A percentile compares a stretch with the other conserved stretches of the same genome.
These are phyloP conservation scores for Talaromyces pinophilus DNA, from an alignment of 2,329 filamentous ascomycete species.

Conservation along the genomic window DNA sequence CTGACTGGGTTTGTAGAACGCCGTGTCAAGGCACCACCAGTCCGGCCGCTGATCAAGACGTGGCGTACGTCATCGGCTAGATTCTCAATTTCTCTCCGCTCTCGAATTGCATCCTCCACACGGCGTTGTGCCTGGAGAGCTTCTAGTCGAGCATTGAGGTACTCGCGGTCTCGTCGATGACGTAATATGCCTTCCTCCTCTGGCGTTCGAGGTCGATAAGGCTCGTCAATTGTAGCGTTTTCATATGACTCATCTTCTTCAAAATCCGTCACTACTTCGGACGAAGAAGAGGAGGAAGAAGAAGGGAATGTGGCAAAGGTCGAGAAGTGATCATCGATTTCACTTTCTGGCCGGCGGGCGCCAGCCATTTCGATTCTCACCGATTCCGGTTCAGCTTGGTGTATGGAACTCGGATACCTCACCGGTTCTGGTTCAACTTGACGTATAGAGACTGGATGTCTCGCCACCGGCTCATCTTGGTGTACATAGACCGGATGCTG, in stretches of 20 bases:
- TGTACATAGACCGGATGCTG: neutral
- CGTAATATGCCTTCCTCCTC: neutral
- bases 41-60: neutral
- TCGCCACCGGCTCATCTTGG: neutral
- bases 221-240: neutral
- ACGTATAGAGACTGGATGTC: constrained; percentile 1
- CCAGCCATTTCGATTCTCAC: neutral
- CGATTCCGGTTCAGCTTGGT: neutral
- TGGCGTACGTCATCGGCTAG: constrained; percentile 6
- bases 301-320: constrained; percentile 10
- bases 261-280: neutral
- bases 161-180: neutral
- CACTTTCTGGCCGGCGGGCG: neutral
- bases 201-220: neutral
- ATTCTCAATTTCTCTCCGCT: constrained; percentile 9
- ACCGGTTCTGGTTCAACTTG: neutral
- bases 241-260: constrained; percentile 9
- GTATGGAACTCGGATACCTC: neutral
- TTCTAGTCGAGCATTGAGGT: constrained; percentile 9
- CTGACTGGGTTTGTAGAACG: neutral
- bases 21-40: neutral
- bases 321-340: constrained; percentile 6
- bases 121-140: constrained; percentile 7
- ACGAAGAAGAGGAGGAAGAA: constrained; percentile 5
- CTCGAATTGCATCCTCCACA: constrained; percentile 2